Conservation (phyloP, 116 monocot genomes). For the Iris pallida region DNA sequence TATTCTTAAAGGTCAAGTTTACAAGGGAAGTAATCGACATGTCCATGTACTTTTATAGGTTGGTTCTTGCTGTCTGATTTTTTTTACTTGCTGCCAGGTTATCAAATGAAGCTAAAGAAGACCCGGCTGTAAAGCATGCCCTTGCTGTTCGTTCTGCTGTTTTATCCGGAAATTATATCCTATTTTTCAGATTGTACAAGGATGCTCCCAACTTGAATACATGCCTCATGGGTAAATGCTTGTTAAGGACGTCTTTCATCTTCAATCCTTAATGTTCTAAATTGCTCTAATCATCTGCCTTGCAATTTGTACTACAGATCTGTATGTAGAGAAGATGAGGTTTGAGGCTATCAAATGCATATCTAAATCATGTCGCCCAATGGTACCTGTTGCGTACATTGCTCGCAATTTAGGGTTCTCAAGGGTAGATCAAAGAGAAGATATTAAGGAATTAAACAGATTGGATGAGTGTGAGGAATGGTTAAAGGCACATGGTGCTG, state of each 20-base stretch:
- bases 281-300: not conserved
- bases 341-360: slow-evolving; percentile 89
- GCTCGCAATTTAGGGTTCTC: slow-evolving; percentile 68
- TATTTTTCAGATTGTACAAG: slow-evolving; percentile 87
- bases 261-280: not conserved
- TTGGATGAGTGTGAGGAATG: slow-evolving; percentile 79
- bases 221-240: slow-evolving; percentile 73
- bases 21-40: too few relatives aligned
- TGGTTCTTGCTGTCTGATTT: not conserved
- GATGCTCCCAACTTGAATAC: slow-evolving; percentile 78
- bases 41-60: not conserved
- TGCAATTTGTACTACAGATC: slow-evolving; percentile 42
- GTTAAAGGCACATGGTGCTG: slow-evolving; percentile 84
- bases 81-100: slow-evolving; percentile 39
- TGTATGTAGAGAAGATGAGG: slow-evolving; percentile 86
- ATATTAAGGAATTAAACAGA: slow-evolving; percentile 25
- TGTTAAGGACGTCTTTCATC: not conserved
- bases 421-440: slow-evolving; percentile 13
- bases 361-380: slow-evolving; percentile 83
- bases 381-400: slow-evolving; percentile 61
- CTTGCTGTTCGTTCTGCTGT: slow-evolving; percentile 86
- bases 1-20: not conserved
- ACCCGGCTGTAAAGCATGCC: slow-evolving; percentile 87
- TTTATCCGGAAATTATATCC: slow-evolving; percentile 81
- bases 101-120: slow-evolving; percentile 61